Evolutionary conservation across 2,329 filamentous ascomycete genomes (phyloP).

Genomic region (Pseudocercospora fijiensis): DNA sequence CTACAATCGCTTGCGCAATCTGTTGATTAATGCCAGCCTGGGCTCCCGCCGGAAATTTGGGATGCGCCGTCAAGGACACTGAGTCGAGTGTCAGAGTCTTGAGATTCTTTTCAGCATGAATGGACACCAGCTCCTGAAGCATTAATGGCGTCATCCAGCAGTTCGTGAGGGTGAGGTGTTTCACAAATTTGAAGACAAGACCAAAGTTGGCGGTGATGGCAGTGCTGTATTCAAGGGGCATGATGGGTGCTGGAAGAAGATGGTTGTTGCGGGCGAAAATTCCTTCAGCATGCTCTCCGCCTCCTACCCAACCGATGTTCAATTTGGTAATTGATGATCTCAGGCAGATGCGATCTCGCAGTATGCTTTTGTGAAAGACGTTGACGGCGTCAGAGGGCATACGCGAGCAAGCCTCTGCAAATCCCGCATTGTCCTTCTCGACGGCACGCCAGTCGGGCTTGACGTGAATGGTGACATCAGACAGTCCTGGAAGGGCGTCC

Average conservation of each 20-base stretch:
- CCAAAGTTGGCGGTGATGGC: constrained; percentile 13
- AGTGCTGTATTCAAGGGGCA: constrained; percentile 31
- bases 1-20: constrained; percentile 17
- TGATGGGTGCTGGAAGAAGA: constrained; percentile 62
- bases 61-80: constrained; percentile 60
- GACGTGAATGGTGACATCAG: constrained; percentile 58
- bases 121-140: constrained; percentile 53
- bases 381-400: constrained; percentile 54
- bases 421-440: constrained; percentile 52
- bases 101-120: constrained; percentile 51
- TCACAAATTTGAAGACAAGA: constrained; percentile 55
- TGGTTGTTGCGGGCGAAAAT: constrained; percentile 61
- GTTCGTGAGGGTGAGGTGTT: constrained; percentile 63
- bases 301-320: constrained; percentile 65
- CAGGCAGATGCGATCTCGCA: constrained; percentile 26
- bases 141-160: constrained; percentile 66
- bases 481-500: constrained; percentile 56
- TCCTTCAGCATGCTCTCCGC: constrained; percentile 65
- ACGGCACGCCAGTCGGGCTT: constrained; percentile 67
- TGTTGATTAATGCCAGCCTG: constrained; percentile 12
- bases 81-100: constrained; percentile 60
- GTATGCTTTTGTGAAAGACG: constrained; percentile 55
- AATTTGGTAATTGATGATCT: constrained; percentile 60
- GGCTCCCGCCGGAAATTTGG: constrained; percentile 24
- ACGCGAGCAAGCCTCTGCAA: constrained; percentile 51